Conservation (phyloP, 2,329 filamentous ascomycete species). For the Epichloe typhina region DNA sequence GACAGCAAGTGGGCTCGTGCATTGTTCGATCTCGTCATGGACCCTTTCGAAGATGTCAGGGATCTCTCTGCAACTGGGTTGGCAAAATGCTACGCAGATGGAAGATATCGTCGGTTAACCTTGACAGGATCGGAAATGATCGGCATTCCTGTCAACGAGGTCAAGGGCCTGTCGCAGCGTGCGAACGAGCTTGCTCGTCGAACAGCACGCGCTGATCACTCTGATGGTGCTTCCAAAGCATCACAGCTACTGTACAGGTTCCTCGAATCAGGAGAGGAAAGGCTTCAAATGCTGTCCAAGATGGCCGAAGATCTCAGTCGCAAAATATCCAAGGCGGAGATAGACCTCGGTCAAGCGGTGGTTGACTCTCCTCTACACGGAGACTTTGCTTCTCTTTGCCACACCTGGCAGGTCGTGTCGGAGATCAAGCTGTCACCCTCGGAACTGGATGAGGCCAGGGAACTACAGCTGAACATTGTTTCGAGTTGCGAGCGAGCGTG, state of each 20-base stretch:
- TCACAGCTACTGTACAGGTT: conserved; percentile 57
- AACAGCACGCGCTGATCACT: conserved; percentile 80
- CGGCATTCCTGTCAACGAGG: conserved; percentile 15
- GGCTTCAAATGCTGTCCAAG: conserved; percentile 37
- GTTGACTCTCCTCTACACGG: conserved; percentile 55
- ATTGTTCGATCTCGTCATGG: conserved; percentile 67
- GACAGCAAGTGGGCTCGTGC: conserved; percentile 43
- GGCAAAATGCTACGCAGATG: conserved; percentile 31
- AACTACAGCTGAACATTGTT: conserved; percentile 43
- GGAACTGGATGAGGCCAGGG: conserved; percentile 22
- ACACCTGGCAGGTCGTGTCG: conserved; percentile 39
- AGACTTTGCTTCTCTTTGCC: conserved; percentile 51
- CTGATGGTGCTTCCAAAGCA: conserved; percentile 74
- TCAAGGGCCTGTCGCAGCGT: conserved; percentile 34
- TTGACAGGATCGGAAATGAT: conserved; percentile 8
- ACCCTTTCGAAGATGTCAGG: conserved; percentile 89
- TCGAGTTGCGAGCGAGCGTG: conserved; percentile 57
- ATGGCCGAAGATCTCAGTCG: conserved; percentile 49
- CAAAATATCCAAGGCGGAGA: conserved; percentile 50
- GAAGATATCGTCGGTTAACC: conserved; percentile 17
- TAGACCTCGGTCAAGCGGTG: conserved; percentile 53
- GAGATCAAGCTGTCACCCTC: conserved; percentile 24
- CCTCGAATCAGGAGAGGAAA: conserved; percentile 28
- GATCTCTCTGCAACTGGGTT: conserved; percentile 40
- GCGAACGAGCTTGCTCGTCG: conserved; percentile 47